Conservation (phyloP, 306 rosid species). For the Trichosanthes truncata region DNA sequence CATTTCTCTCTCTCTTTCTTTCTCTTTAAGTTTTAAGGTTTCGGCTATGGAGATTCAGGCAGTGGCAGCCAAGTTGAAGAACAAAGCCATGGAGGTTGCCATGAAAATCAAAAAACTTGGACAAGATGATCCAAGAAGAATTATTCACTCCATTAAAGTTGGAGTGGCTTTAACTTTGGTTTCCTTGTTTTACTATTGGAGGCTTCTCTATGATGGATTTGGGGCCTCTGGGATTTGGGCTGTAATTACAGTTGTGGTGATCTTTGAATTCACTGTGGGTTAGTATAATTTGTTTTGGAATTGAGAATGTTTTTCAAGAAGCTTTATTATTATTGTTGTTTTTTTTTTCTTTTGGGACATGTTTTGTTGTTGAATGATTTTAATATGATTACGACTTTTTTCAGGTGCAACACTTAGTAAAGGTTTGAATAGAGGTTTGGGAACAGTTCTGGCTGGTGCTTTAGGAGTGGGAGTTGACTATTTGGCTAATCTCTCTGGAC, state of each 20-base stretch:
- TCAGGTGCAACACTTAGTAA: slow-evolving; percentile 76
- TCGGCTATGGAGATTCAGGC: slow-evolving; percentile 45
- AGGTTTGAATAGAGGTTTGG: slow-evolving; percentile 73
- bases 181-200: slow-evolving; percentile 60
- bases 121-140: slow-evolving; percentile 78
- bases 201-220: slow-evolving; percentile 67
- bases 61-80: slow-evolving; percentile 20
- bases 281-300: slow-evolving; percentile 1
- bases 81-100: slow-evolving; percentile 24
- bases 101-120: slow-evolving; percentile 47
- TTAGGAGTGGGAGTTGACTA: slow-evolving; percentile 74
- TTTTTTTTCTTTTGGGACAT: background rate
- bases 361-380: background rate
- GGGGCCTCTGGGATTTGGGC: slow-evolving; percentile 95
- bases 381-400: background rate
- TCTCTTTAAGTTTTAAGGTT: background rate
- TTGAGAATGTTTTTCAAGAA: background rate
- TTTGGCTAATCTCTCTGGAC: slow-evolving; percentile 50
- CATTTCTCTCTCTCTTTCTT: background rate
- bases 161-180: slow-evolving; percentile 84
- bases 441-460: slow-evolving; percentile 69
- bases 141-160: slow-evolving; percentile 80
- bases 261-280: slow-evolving; percentile 87
- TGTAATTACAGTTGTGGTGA: slow-evolving; percentile 74
- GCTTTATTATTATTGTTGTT: background rate